Conservation (phyloP, 2,329 filamentous ascomycete genomes). For the Colletotrichum sp. region DNA sequence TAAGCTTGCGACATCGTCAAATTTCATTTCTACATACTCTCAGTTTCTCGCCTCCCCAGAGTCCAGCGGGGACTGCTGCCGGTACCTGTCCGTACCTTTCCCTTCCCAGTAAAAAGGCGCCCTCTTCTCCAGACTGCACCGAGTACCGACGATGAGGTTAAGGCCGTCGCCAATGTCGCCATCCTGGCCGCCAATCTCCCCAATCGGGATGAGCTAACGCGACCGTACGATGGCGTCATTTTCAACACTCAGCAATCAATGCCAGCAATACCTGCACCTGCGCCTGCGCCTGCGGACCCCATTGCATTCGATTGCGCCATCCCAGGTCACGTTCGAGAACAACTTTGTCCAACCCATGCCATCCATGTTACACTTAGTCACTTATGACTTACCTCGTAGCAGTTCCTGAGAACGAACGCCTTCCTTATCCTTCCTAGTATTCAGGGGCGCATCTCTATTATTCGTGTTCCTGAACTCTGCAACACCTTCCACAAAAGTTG, state of each 20-base stretch:
- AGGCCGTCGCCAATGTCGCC: constrained; percentile 13
- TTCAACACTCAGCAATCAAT: neutral
- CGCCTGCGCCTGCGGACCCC: neutral
- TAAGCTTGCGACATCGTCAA: neutral
- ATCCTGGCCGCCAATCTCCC: constrained; percentile 21
- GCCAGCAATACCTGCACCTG: neutral
- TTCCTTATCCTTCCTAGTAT: neutral
- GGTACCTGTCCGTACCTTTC: constrained; percentile 2
- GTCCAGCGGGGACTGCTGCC: neutral
- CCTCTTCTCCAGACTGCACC: neutral
- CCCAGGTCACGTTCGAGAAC: neutral
- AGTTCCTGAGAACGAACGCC: neutral
- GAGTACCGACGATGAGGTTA: constrained; percentile 19
- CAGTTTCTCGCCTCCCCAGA: neutral
- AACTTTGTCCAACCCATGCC: neutral
- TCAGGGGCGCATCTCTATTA: neutral
- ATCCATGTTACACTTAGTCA: neutral
- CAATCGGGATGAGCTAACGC: constrained; percentile 20
- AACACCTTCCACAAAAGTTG: neutral
- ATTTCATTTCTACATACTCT: neutral
- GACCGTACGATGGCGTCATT: constrained; percentile 21
- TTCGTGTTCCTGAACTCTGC: neutral
- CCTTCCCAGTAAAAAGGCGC: neutral
- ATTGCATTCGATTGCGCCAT: neutral
- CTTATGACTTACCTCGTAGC: no score